Evolutionary conservation across 2,329 filamentous ascomycete species (phyloP), one percentile per base, ranked within the genome.

Genomic region (Dryadomyces sulphureus): DNA sequence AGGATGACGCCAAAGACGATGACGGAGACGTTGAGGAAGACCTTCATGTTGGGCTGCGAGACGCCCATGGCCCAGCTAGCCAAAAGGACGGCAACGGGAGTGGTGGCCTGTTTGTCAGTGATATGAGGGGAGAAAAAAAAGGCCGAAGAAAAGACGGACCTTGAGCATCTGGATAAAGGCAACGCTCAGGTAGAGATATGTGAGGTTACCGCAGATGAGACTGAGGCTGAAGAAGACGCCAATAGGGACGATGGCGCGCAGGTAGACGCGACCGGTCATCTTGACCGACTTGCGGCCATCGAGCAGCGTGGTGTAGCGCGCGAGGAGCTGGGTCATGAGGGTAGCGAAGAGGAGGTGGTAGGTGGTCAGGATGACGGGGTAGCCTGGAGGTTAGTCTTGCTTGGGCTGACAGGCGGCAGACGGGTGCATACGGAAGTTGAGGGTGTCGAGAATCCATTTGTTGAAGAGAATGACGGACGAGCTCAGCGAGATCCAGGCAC

Each of bases 111-210:
- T 50, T 22, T 3, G 32, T 24, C 16, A 22, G 25, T 11, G 5
- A 27, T 12, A 22, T n/a, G 3, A 5, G 11, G 19, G 12, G 8
- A 24, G 3, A 12, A 12, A n/a, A 27, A 16, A 11, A 34, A 41
- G n/a, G 16, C 9, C 9, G 8, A 7, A 27, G 14, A 22, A 27
- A 8, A 19, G 17, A 25, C 44, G 5, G 12, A 87, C 83, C 84
- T 96, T 96, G 64, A 96, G 80, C 90, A 96, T 96, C 73, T 96
- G 90, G 59, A 96, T 96, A 65, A 96, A 96, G 50, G 90, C 84
- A 49, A 96, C 90, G 54, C 84, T 92, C 50, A 96, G 77, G 66
- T 95, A 94, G 46, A 95, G 77, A 62, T 96, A 96, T 56, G 90
- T 88, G 66, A 94, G 67, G 70, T 96, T 96, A 60, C 89, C 88